These are phyloP conservation scores for Aspergillus haitiensis DNA, from an alignment of 495 filamentous ascomycete genomes.

Conservation along the genomic window DNA sequence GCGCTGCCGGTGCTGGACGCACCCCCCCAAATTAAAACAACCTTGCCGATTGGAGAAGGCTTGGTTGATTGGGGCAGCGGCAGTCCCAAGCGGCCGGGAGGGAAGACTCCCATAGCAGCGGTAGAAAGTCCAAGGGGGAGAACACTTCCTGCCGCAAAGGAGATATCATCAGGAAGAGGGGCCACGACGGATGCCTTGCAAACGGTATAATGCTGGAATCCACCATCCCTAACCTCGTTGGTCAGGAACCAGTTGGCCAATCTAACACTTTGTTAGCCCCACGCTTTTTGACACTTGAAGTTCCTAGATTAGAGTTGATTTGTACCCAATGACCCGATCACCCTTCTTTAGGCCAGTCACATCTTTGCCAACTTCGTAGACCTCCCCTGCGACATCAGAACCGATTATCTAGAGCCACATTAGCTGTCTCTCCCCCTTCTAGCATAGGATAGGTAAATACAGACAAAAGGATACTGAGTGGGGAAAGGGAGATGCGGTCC, in stretches of 20 bases:
- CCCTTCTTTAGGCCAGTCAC: conserved; percentile 27
- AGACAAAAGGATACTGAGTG: too few species aligned
- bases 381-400: conserved; percentile 42
- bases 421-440: too few species aligned
- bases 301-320: too few species aligned
- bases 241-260: conserved; percentile 8
- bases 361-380: conserved; percentile 31
- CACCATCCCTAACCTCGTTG: conserved; percentile 23
- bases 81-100: conserved; percentile 25
- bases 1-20: conserved; percentile 56
- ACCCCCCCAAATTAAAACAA: conserved; percentile 60
- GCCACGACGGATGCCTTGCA: conserved; percentile 5
- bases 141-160: conserved; percentile 32
- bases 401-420: conserved; percentile 32
- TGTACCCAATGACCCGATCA: conserved; percentile 28
- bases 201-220: conserved; percentile 30
- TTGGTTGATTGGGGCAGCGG: too few species aligned
- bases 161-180: neutral
- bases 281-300: too few species aligned
- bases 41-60: conserved; percentile 35
- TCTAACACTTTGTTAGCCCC: too few species aligned
- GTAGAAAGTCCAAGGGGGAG: conserved; percentile 50
- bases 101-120: conserved; percentile 53
- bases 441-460: too few species aligned
- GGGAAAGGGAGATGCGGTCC: too few species aligned